A percentile compares a stretch with the other conserved stretches of the same genome.
Conservation (phyloP, 441 rosid genomes). For the Metrosideros polymorpha region DNA sequence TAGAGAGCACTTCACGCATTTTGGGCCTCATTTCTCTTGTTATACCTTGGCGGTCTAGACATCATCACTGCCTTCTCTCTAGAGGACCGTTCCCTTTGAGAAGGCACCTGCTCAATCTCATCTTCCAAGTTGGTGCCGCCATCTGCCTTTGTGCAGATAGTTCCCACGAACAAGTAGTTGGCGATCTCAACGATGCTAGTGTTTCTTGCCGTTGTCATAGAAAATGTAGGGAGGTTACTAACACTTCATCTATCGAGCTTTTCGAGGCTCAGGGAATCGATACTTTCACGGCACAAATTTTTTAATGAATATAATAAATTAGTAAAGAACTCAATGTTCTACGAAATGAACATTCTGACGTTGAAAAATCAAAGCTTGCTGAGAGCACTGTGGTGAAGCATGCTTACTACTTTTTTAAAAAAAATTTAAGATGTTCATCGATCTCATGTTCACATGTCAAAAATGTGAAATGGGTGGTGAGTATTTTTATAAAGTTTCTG, state of each 20-base stretch:
- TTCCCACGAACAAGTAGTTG: fast-evolving
- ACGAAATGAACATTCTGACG: background rate
- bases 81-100: background rate
- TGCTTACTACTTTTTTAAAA: background rate
- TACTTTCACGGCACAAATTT: background rate
- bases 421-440: background rate
- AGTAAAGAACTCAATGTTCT: background rate
- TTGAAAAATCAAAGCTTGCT: fast-evolving
- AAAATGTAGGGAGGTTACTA: background rate
- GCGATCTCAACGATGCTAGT: background rate
- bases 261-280: background rate
- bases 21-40: background rate
- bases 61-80: background rate
- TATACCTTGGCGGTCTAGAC: fast-evolving
- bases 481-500: background rate
- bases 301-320: background rate
- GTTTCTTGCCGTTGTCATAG: background rate
- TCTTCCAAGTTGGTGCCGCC: fast-evolving
- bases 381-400: too few relatives aligned
- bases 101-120: background rate
- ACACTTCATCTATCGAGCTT: background rate
- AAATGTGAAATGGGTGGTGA: background rate
- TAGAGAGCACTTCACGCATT: fast-evolving
- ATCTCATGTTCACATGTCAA: background rate
- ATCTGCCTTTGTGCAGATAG: fast-evolving